Evolutionary conservation across 2,329 filamentous ascomycete genomes (phyloP), one percentile per base, ranked within the genome.

Genomic region (Penicillium sp.): DNA sequence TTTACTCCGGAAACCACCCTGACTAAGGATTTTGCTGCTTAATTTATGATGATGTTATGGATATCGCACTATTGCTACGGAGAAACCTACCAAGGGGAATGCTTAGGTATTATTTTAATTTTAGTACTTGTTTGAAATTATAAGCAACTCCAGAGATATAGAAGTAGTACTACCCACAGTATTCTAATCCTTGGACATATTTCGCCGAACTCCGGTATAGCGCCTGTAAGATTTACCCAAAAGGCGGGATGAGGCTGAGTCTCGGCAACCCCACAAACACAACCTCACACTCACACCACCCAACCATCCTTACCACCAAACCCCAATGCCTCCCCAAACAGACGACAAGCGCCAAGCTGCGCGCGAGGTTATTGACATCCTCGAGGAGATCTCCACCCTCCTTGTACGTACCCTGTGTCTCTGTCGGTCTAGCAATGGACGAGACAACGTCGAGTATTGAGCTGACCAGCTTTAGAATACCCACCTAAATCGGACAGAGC

Each of bases 401-500:
- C 65, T 78, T 41, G 75, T 77, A 63, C 41, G 65, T 57, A 29
- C 5, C 20, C 42, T 35, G 42, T 44, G 50, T 50, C 44, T 42
- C 39, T 29, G 28, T n/a, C 38, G 25, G 6, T 40, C 23, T 10
- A 39, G 37, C 18, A 39, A n/a, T 27, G 24, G 23, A 13, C 33
- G 6, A 15, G 8, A n/a, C 38, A 27, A 27, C 6, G 24, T 6
- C n/a, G 28, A 29, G 9, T 4, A 29, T 12, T 5, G 18, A 12
- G 5, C 8, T 20, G 9, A 12, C 15, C 10, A 37, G 33, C 8
- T 20, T 10, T 52, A 97, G 92, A 96, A 97, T 73, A 95, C 92
- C 54, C 83, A 95, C 57, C 83, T 98, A 40, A 91, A 96, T 70
- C 84, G 92, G 28, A 86, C 90, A 46, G 90, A 91, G 18, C 78